Percentiles rank a stretch among this genome's conserved stretches.
Conservation (phyloP, 768 basidiomycete genomes). For the Russula virescens region DNA sequence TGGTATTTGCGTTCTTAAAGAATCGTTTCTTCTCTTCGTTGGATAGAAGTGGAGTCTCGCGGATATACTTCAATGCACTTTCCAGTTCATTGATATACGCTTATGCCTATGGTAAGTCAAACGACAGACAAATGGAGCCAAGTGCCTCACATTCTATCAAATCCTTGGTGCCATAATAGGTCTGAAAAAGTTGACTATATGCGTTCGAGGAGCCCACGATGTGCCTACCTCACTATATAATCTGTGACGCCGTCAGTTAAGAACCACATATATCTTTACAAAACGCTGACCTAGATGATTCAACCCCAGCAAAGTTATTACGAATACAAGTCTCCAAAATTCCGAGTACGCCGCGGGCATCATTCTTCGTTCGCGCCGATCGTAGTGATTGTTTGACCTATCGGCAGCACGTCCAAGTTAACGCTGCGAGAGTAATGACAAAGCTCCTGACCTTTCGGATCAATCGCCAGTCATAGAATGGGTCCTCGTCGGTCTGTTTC, state of each 20-base stretch:
- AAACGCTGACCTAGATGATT: constrained; percentile 58
- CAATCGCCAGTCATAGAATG: constrained; percentile 88
- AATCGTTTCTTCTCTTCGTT: constrained; percentile 89
- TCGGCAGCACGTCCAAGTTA: neutral
- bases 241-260: constrained; percentile 36
- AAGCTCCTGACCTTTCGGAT: constrained; percentile 56
- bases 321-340: constrained; percentile 89
- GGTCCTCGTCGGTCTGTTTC: constrained; percentile 84
- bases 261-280: neutral
- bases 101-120: constrained; percentile 29
- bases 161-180: constrained; percentile 87
- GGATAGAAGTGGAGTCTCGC: constrained; percentile 64
- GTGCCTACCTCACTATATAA: constrained; percentile 75
- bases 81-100: constrained; percentile 80
- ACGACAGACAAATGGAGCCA: constrained; percentile 13
- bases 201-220: neutral
- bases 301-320: constrained; percentile 89
- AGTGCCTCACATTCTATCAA: constrained; percentile 67
- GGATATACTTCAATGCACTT: constrained; percentile 66
- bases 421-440: neutral
- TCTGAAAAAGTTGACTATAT: constrained; percentile 41
- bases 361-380: constrained; percentile 64
- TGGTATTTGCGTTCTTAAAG: constrained; percentile 84
- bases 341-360: constrained; percentile 80
- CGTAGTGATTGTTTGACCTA: constrained; percentile 72